Conservation (phyloP, 2,329 filamentous ascomycete species). For the Nemania sp. region DNA sequence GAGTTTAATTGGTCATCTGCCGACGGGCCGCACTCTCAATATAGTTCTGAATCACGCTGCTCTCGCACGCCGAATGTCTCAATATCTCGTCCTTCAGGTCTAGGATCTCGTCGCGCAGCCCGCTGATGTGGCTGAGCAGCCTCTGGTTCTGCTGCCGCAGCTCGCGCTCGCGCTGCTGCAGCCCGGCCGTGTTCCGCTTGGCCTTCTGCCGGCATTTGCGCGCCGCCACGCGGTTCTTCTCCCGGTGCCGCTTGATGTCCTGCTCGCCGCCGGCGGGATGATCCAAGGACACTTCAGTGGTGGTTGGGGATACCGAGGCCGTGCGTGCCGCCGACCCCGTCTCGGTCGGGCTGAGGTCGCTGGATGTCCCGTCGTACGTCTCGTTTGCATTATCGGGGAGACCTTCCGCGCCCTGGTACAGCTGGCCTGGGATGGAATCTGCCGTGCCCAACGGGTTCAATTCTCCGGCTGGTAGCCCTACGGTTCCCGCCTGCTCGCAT, state of each 20-base stretch:
- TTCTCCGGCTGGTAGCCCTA: background rate
- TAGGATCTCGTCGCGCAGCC: conserved; percentile 44
- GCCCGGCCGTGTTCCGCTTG: conserved; percentile 38
- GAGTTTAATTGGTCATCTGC: too few species aligned
- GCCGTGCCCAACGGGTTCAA: background rate
- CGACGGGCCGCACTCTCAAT: conserved; percentile 45
- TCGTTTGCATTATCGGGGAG: background rate
- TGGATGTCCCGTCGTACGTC: background rate
- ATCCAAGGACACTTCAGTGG: conserved; percentile 4
- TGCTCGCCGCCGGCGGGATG: background rate
- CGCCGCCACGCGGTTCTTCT: conserved; percentile 46
- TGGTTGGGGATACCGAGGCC: conserved; percentile 4
- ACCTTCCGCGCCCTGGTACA: background rate
- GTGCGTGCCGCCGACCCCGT: conserved; percentile 12
- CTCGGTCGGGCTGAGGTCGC: conserved; percentile 1
- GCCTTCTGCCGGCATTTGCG: conserved; percentile 48
- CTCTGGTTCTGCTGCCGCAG: conserved; percentile 42
- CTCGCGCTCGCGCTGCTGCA: conserved; percentile 43
- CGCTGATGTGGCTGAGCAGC: conserved; percentile 38
- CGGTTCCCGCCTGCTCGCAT: background rate
- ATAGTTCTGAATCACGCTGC: conserved; percentile 48
- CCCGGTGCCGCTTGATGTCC: conserved; percentile 40
- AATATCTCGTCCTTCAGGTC: conserved; percentile 48
- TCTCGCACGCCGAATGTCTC: conserved; percentile 45
- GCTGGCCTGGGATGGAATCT: background rate